Evolutionary conservation across 2,329 filamentous ascomycete species (phyloP).

Genomic region (Paraconiothyrium brasiliense): DNA sequence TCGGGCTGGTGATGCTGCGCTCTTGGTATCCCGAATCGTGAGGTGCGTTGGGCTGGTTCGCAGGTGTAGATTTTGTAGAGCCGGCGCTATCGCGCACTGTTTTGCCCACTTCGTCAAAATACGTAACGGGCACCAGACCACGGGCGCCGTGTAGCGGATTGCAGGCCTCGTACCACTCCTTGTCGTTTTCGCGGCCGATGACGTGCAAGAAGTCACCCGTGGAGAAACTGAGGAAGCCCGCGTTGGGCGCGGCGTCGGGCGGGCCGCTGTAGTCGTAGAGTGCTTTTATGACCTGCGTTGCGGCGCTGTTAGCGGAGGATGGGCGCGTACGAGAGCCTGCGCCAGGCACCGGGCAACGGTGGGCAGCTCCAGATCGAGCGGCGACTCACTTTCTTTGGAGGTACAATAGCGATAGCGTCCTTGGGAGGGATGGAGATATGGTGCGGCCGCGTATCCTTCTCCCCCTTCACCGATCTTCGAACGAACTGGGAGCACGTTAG

Average conservation of each 20-base stretch:
- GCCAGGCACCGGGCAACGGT: conserved; percentile 10
- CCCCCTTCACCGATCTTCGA: conserved; percentile 88
- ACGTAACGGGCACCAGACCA: conserved; percentile 91
- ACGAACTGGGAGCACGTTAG: conserved; percentile 57
- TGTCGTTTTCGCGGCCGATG: conserved; percentile 92
- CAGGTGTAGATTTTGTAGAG: conserved; percentile 54
- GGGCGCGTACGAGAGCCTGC: conserved; percentile 19
- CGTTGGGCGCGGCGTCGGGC: conserved; percentile 67
- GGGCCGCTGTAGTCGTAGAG: conserved; percentile 98
- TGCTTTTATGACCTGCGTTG: conserved; percentile 86
- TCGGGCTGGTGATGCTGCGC: conserved; percentile 44
- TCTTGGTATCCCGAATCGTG: conserved; percentile 94
- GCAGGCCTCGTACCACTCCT: conserved; percentile 98
- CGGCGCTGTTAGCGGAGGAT: conserved; percentile 19
- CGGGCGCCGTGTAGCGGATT: conserved; percentile 90
- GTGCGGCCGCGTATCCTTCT: conserved; percentile 77
- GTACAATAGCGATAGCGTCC: conserved; percentile 85
- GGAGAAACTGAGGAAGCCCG: conserved; percentile 80
- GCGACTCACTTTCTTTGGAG: conserved; percentile 82
- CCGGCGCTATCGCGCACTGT: conserved; percentile 85
- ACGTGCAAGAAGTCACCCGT: conserved; percentile 99
- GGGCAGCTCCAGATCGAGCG: conserved; percentile 1
- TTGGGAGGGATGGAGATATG: conserved; percentile 84
- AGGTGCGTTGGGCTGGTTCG: conserved; percentile 64
- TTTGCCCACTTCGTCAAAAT: conserved; percentile 91